Evolutionary conservation across 2,329 filamentous ascomycete species (phyloP).

Genomic region (Fusarium sp.): DNA sequence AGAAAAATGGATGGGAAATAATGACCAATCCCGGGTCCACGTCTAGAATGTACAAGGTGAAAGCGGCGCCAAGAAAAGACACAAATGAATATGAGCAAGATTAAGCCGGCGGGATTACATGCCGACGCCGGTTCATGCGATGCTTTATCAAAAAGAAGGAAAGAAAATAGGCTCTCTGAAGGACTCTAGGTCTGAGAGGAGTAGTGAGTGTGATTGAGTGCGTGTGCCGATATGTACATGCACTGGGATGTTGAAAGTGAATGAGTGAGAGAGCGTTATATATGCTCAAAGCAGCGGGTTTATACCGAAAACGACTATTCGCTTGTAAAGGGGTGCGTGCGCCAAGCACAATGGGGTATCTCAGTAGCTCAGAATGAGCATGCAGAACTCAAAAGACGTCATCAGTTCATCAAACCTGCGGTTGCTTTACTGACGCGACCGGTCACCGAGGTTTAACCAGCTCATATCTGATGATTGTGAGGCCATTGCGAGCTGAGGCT

Average conservation of each 20-base stretch:
- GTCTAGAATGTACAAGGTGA: slow-evolving; percentile 53
- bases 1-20: slow-evolving; percentile 37
- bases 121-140: slow-evolving; percentile 48
- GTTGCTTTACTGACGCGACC: slow-evolving; percentile 45
- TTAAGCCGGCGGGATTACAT: slow-evolving; percentile 50
- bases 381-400: slow-evolving; percentile 29
- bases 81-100: slow-evolving; percentile 49
- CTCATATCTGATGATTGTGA: slow-evolving; percentile 76
- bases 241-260: slow-evolving; percentile 22
- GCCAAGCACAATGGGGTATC: slow-evolving; percentile 38
- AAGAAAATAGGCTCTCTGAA: slow-evolving; percentile 30
- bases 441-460: slow-evolving; percentile 79
- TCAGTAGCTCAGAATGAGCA: slow-evolving; percentile 28
- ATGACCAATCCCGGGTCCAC: slow-evolving; percentile 48
- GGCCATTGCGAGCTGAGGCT: slow-evolving; percentile 64
- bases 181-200: slow-evolving; percentile 33
- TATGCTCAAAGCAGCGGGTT: slow-evolving; percentile 20
- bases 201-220: slow-evolving; percentile 36
- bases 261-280: slow-evolving; percentile 32
- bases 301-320: slow-evolving; percentile 12
- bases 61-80: slow-evolving; percentile 34
- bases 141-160: slow-evolving; percentile 39
- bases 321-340: slow-evolving; percentile 18
- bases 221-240: slow-evolving; percentile 31
- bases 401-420: slow-evolving; percentile 36